Percentiles rank a stretch among this genome's conserved stretches.
Evolutionary conservation across 768 basidiomycete genomes (phyloP).

Genomic region (Lactifluus echinatus): DNA sequence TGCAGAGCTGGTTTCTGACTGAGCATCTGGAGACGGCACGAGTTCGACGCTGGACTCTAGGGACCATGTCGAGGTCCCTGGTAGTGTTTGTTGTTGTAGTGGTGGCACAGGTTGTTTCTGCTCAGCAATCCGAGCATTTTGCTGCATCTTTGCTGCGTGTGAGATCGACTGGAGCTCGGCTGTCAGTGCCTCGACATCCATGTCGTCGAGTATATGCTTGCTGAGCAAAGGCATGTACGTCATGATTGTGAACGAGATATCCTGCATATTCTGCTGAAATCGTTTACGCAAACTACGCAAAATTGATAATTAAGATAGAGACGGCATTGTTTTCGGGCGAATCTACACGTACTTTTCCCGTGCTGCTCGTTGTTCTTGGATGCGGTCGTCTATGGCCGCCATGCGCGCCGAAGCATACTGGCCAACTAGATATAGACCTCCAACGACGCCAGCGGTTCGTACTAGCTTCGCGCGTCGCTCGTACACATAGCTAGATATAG

Average conservation of each 20-base stretch:
- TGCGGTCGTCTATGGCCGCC: conserved; percentile 54
- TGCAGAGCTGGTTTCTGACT: conserved; percentile 37
- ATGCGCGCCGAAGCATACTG: conserved; percentile 53
- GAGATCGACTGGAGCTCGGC: conserved; percentile 42
- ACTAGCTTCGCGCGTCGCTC: conserved; percentile 39
- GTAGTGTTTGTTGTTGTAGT: conserved; percentile 4
- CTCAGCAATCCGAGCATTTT: conserved; percentile 14
- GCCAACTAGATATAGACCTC: conserved; percentile 55
- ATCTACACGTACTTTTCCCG: conserved; percentile 52
- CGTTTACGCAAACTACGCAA: conserved; percentile 52
- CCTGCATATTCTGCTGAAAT: conserved; percentile 69
- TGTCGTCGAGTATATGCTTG: conserved; percentile 53
- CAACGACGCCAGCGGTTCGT: conserved; percentile 44
- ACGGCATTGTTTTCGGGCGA: neutral
- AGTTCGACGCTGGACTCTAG: conserved; percentile 32
- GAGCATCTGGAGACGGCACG: conserved; percentile 29
- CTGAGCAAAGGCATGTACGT: conserved; percentile 61
- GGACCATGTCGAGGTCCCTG: conserved; percentile 23
- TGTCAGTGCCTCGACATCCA: conserved; percentile 71
- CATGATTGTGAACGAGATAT: conserved; percentile 67
- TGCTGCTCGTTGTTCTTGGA: conserved; percentile 53
- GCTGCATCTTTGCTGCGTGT: conserved; percentile 25
- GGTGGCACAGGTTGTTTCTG: conserved; percentile 3
- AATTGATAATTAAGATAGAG: neutral
- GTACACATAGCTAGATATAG: conserved; percentile 39